phyloP scores from a whole-genome alignment of 345 rosid species.

The Eucalyptus guilfoylei region DNA sequence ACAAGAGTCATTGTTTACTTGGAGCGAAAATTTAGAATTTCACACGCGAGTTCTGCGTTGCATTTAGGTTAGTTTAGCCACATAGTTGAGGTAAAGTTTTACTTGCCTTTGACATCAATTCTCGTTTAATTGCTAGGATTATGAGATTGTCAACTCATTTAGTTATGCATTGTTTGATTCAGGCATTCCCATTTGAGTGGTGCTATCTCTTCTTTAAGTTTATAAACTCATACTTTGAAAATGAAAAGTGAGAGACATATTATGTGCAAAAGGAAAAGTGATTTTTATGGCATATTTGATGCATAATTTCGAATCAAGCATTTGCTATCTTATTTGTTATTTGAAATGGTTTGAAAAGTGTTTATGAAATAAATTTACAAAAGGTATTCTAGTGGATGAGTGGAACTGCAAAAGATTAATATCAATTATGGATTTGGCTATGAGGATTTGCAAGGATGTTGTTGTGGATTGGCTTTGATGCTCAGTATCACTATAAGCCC shows the following conservation, averaged over 20 bases:
- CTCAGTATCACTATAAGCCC: not conserved
- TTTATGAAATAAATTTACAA: too few species aligned
- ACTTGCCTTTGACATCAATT: not conserved
- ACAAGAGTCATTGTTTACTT: not conserved
- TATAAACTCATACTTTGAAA: not conserved
- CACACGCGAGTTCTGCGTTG: not conserved
- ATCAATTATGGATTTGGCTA: not conserved
- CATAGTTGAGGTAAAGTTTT: not conserved
- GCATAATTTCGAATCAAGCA: not conserved
- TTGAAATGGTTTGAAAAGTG: not conserved
- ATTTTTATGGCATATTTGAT: too few species aligned
- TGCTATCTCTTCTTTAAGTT: not conserved
- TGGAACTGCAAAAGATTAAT: not conserved
- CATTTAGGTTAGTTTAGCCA: not conserved
- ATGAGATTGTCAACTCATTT: not conserved
- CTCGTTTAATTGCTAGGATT: not conserved
- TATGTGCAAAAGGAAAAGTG: not conserved
- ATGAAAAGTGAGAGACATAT: not conserved
- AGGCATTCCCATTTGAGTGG: rapidly evolving
- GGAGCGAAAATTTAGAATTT: not conserved
- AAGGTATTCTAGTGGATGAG: not conserved
- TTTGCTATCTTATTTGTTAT: not conserved
- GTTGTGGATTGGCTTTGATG: not conserved
- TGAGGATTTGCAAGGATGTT: not conserved
- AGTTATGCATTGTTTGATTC: not conserved